Evolutionary conservation across 1,284 basidiomycete genomes (phyloP), one percentile per base, ranked within the genome.

Genomic region (Apiotrichum mycotoxinovorans): DNA sequence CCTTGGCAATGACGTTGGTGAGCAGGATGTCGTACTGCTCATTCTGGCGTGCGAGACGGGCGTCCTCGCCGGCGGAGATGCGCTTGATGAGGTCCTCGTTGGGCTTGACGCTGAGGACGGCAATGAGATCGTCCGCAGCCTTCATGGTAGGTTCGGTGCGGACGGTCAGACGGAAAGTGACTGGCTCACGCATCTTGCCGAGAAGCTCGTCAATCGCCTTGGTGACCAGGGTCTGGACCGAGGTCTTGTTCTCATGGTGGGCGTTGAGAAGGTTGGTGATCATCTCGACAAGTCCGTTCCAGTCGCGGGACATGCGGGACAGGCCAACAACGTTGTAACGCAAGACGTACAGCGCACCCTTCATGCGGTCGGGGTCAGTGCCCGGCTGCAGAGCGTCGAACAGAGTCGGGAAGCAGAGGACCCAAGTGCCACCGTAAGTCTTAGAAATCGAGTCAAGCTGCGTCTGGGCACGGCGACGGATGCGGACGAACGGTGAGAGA

Each of bases 161-260:
- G 3, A 69, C 47, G 23, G 63, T 63, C 33, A 70, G 53, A 12
- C 69, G 58, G 57, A 73, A 68, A 1, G 70, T 70, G 7, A 60
- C 58, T 0, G 74, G 74, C 54, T 77, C 72, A 40, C 66, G 65
- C 46, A 74, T 64, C 25, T 62, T 54, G 27, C 61, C 60, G 18
- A 77, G 66, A 8, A 72, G 66, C 58, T 95, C 89, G 62, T 85
- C 82, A 18, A 88, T 84, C 37, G 93, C 80, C 46, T 79, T 86
- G 48, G 80, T 80, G 40, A 95, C 85, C 11, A 97, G 78, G 67
- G 93, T 89, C 77, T 98, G 95, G 26, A 98, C 84, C 0, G 91
- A 94, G 22, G 93, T 88, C 83, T 97, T 97, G 71, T 94, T 91
- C 73, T 96, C 90, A 64, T 91, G 88, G 71, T 96, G 92, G 51